Evolutionary conservation across 305 asterid genomes (phyloP).

Genomic region (Solanum chacoense): DNA sequence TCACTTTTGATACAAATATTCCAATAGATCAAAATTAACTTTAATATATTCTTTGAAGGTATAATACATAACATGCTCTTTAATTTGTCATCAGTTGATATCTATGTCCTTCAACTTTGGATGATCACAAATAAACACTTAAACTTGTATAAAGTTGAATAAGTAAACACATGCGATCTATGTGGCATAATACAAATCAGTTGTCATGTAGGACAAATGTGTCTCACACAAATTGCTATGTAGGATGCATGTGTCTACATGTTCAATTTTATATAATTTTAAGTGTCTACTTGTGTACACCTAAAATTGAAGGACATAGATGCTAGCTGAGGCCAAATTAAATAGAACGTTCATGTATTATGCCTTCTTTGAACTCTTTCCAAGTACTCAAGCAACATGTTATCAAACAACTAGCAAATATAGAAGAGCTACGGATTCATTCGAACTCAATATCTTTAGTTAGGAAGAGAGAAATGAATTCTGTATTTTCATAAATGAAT

Average conservation of each 20-base stretch:
- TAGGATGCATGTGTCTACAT: neutral
- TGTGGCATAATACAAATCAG: neutral
- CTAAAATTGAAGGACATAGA: too few species aligned
- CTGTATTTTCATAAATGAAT: neutral
- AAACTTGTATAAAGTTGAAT: neutral
- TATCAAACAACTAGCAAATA: neutral
- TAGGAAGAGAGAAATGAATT: neutral
- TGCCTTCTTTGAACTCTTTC: neutral
- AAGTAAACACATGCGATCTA: neutral
- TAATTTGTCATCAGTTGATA: neutral
- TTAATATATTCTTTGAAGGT: neutral
- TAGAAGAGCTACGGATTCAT: neutral
- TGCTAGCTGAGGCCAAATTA: too few species aligned
- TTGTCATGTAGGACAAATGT: neutral
- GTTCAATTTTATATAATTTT: too few species aligned
- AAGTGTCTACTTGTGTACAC: neutral
- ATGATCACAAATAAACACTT: neutral
- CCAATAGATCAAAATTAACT: neutral
- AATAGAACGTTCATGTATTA: too few species aligned
- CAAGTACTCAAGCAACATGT: neutral
- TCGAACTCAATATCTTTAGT: neutral
- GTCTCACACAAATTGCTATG: too few species aligned
- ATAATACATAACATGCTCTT: neutral
- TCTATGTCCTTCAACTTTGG: neutral
- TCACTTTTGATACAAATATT: neutral